Evolutionary conservation across 2,329 filamentous ascomycete genomes (phyloP), one percentile per base, ranked within the genome.

Genomic region (Metarhizium sp.): DNA sequence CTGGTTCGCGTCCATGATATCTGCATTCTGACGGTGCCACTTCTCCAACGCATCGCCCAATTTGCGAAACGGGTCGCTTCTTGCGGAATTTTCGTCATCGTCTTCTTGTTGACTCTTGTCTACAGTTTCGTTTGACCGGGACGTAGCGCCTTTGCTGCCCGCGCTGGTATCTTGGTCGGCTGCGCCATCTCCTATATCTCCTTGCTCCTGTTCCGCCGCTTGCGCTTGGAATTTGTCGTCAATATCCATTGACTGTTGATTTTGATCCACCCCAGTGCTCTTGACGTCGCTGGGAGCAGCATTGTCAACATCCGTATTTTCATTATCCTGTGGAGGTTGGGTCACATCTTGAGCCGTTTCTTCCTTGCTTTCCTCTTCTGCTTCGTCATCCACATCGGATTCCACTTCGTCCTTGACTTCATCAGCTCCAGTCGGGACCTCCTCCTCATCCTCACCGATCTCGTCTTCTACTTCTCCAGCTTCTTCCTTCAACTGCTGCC

Each of bases 41-140:
- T 87, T 84, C 69, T 97, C 92, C 36, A 99, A 78, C 6, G 90
- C 87, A 73, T 99, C 91, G 25, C 94, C 94, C 34, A 99, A 81
- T 66, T 96, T 95, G 73, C 94, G 94, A 78, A 96, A 96, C 1
- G 91, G 88, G 61, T 94, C 84, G 49, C 77, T 71, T 43, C 71
- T 72, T 54, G 73, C 70, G 7, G 71, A 71, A 53, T 78, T 73
- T 47, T 74, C 68, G 11, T 75, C 72, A 53, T 80, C 75, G 43
- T 71, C 67, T 32, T 73, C 66, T 50, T 71, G 63, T 6, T 77
- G 72, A n/a, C 73, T 69, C 40, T 73, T 68, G n/a, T 78, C 74
- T n/a, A 73, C 68, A 4, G 74, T 69, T 43, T 81, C 75, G 54
- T 78, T 75, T 11, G 73, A 70, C 43, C 73, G 71, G 2, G 79